Evolutionary conservation across 2,329 filamentous ascomycete genomes (phyloP), one percentile per base, ranked within the genome.

Genomic region (Pseudopithomyces maydicus): DNA sequence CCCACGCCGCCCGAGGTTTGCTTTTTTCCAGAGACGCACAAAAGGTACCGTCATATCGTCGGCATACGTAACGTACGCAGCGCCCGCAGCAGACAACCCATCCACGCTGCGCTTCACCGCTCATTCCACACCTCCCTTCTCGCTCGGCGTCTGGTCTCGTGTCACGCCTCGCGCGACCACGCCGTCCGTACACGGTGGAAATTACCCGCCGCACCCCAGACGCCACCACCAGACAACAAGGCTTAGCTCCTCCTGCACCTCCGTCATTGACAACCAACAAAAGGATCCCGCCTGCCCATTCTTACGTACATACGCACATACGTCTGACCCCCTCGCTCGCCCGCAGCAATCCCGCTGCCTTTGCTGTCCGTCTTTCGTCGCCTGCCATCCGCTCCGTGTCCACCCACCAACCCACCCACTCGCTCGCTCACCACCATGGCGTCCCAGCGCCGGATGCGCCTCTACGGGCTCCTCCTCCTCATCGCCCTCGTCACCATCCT

Each of bases 401-500:
- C n/a, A n/a, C n/a, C n/a, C n/a, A n/a, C n/a, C n/a, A n/a, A n/a
- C n/a, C n/a, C 59, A 47, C 23, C 50, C 8, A 48, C 44, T 17
- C 42, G 33, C 12, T 22, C 52, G 39, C 44, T 47, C 35, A 43
- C 54, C 44, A 58, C 57, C 23, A 76, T 77, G 72, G 73, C 73
- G 22, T 76, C 74, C 36, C 77, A 71, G 66, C 87, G 91, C 63
- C 88, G 91, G 66, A 71, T 91, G 67, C 88, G 88, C 71, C 79
- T 89, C 65, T 79, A 92, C 54, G 79, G 85, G 62, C 80, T 93
- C 68, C 80, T 88, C 55, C 81, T 88, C 54, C 65, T 92, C 64
- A 81, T 87, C 63, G 80, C 85, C 57, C 77, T 94, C 57, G 77
- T 94, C 64, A 82, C 88, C 44, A 79, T 89, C 53, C 80, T 96